Evolutionary conservation across 768 basidiomycete species (phyloP).

Genomic region (Leccinum variicolor): DNA sequence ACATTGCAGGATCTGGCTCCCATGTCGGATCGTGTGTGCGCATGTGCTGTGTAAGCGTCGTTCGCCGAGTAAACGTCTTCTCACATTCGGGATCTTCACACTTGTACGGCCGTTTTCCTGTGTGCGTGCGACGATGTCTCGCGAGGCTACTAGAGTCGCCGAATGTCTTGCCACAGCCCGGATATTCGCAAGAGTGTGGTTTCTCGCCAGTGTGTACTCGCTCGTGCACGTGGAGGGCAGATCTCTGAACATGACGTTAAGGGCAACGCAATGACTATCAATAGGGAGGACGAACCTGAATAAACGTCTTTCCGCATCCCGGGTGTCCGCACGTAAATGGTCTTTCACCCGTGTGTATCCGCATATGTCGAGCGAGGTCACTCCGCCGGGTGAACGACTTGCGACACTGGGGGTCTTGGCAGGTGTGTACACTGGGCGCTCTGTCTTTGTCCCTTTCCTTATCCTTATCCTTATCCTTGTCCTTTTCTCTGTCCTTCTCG

Average conservation of each 20-base stretch:
- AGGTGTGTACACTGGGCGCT: constrained; percentile 52
- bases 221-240: constrained; percentile 83
- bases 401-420: constrained; percentile 68
- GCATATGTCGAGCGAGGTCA: constrained; percentile 80
- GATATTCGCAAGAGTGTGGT: constrained; percentile 88
- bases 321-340: constrained; percentile 72
- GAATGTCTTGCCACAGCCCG: constrained; percentile 83
- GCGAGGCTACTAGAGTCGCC: constrained; percentile 90
- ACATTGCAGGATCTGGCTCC: constrained; percentile 84
- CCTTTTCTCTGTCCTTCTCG: constrained; percentile 21
- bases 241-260: constrained; percentile 52
- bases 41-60: constrained; percentile 85
- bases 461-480: constrained; percentile 9
- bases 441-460: constrained; percentile 41
- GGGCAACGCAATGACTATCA: background rate
- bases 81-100: constrained; percentile 81
- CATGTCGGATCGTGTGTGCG: constrained; percentile 81
- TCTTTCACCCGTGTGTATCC: constrained; percentile 89
- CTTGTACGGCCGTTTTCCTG: constrained; percentile 82
- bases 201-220: constrained; percentile 93
- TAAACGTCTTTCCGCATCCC: constrained; percentile 87
- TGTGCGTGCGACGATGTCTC: constrained; percentile 86
- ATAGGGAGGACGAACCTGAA: constrained; percentile 57
- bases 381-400: constrained; percentile 83
- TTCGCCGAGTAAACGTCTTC: constrained; percentile 85